phyloP scores from a whole-genome alignment of 768 basidiomycete species.

The Mycena haematopus region DNA sequence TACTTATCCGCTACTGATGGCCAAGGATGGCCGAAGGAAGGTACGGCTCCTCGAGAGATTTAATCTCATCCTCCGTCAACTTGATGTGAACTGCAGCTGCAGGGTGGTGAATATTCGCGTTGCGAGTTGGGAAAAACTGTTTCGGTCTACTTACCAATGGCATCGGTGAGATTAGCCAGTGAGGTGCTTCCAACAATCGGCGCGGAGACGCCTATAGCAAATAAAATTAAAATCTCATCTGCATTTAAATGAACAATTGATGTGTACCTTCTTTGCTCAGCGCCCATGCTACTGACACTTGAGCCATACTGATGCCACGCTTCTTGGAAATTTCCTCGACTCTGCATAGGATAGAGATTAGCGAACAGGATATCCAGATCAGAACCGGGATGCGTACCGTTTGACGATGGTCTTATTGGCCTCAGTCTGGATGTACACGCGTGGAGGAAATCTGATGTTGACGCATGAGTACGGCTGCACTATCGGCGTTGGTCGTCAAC shows the following conservation, averaged over 20 bases:
- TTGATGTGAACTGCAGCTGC: constrained; percentile 14
- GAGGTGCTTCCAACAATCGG: constrained; percentile 65
- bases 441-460: constrained; percentile 14
- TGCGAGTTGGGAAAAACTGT: not conserved
- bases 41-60: constrained; percentile 20
- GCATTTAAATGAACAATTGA: not conserved
- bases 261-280: constrained; percentile 40
- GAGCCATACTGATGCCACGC: constrained; percentile 61
- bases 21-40: constrained; percentile 9
- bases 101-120: not conserved
- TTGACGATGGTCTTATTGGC: constrained; percentile 22
- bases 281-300: constrained; percentile 61
- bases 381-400: not conserved
- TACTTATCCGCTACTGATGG: no score
- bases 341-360: constrained; percentile 34
- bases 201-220: constrained; percentile 50
- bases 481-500: not conserved
- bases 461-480: not conserved
- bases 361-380: not conserved
- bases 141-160: constrained; percentile 50
- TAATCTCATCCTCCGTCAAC: constrained; percentile 22
- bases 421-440: constrained; percentile 23
- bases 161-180: constrained; percentile 55
- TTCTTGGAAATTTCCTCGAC: constrained; percentile 63
- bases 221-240: not conserved